Evolutionary conservation across 2,329 filamentous ascomycete species (phyloP), one percentile per base, ranked within the genome.

Genomic region (Hypoxylon sp.): DNA sequence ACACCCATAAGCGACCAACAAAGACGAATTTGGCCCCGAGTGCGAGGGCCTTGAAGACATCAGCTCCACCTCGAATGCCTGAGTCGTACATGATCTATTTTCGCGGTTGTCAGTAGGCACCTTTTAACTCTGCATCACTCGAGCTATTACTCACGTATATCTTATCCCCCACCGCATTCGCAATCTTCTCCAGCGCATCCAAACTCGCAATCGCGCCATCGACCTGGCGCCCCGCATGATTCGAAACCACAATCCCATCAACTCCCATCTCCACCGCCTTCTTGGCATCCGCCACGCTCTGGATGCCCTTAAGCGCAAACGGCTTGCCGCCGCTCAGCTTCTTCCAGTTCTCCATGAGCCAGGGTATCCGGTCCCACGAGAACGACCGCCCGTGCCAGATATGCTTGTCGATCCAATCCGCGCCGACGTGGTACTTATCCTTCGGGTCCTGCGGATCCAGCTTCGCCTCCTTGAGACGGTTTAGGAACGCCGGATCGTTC

Each of bases 331-430:
- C 85, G 15, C 81, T 85, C 55, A 91, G 82, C 65, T 82, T 78
- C 75, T 85, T 87, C 88, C 88, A 91, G 48, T 85, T 81, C 73
- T 86, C 80, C 65, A 88, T 87, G 50, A 89, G 76, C 87, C 88
- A 90, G 2, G 83, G 83, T 24, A 89, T 82, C 72, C 89, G 89
- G 53, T 89, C 87, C 89, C 88, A 91, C n/a, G 81, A 84, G 76
- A 86, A 87, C 5, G 87, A 86, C 2, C 85, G 81, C 0, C 88
- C 88, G 75, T 91, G 88, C 88, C 88, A 91, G 51, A 91, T 82
- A 50, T 84, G 86, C 56, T 71, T 76, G 71, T 91, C 88, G 69
- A 91, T 90, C 88, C 88, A 91, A 67, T 87, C 83, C 0, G 85
- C 84, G 2, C 86, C 85, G 0, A 87, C 88, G 3, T 15, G 21